Percentiles rank a stretch among this genome's conserved stretches.
These are phyloP conservation scores for Mycena crocata DNA, from an alignment of 768 basidiomycete species.

Conservation along the genomic window DNA sequence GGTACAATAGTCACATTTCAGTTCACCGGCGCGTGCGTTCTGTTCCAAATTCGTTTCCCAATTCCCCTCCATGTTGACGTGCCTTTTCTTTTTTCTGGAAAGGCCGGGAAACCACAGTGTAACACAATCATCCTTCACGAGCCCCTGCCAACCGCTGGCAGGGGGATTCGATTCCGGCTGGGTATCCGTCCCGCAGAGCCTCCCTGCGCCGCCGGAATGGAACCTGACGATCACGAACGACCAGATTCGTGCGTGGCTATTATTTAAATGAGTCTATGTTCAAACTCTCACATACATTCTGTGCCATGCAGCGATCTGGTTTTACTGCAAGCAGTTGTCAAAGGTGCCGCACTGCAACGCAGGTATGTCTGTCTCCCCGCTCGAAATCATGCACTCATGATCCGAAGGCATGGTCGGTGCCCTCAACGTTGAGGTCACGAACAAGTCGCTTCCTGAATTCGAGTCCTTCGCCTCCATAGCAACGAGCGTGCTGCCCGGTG, in stretches of 20 bases:
- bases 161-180: conserved; percentile 52
- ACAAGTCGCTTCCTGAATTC: not conserved
- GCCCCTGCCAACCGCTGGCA: conserved; percentile 43
- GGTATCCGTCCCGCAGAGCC: conserved; percentile 37
- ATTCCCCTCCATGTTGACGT: too few species aligned
- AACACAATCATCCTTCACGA: conserved; percentile 52
- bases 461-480: not conserved
- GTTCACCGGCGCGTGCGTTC: conserved; percentile 57
- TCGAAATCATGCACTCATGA: not conserved
- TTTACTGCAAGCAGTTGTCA: conserved; percentile 5
- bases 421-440: not conserved
- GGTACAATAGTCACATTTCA: conserved; percentile 62
- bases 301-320: conserved; percentile 9
- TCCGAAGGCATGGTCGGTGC: conserved; percentile 8
- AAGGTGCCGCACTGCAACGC: conserved; percentile 1
- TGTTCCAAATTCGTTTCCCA: not conserved
- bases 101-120: conserved; percentile 49
- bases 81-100: too few species aligned
- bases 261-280: too few species aligned
- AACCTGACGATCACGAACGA: conserved; percentile 15
- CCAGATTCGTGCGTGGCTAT: not conserved
- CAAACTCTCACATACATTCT: not conserved
- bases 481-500: not conserved
- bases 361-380: not conserved
- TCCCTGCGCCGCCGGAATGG: not conserved